These are phyloP conservation scores for Podospora tetraspora DNA, from an alignment of 495 filamentous ascomycete species.

Conservation along the genomic window DNA sequence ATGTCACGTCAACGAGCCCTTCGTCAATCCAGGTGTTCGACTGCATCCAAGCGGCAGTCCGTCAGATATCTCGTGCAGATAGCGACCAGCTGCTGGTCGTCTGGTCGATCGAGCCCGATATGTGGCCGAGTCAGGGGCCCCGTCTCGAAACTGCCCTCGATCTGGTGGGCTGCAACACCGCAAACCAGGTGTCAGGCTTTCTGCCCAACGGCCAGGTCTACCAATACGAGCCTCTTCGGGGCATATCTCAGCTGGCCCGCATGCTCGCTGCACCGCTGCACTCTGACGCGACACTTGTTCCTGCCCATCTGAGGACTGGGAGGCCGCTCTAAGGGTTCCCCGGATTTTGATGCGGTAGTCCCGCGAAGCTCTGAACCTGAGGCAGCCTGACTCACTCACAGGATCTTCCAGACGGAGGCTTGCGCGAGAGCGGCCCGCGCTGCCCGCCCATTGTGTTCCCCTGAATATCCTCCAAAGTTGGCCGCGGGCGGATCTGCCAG, in stretches of 20 bases:
- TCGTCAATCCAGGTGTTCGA: neutral
- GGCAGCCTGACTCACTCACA: slow-evolving; percentile 12
- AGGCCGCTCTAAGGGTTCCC: slow-evolving; percentile 10
- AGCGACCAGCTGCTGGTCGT: slow-evolving; percentile 12
- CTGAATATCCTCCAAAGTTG: neutral
- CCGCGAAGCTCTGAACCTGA: slow-evolving; percentile 12
- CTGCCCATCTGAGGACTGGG: slow-evolving; percentile 3
- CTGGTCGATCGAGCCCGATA: slow-evolving; percentile 20
- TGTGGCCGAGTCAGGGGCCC: slow-evolving; percentile 17
- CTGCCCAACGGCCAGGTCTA: slow-evolving; percentile 25
- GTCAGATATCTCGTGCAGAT: slow-evolving; percentile 20
- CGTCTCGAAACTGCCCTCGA: slow-evolving; percentile 18
- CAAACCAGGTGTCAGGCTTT: slow-evolving; percentile 18
- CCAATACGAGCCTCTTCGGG: slow-evolving; percentile 19
- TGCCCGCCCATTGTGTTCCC: neutral
- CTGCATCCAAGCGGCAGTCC: slow-evolving; percentile 6
- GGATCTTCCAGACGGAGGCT: slow-evolving; percentile 2
- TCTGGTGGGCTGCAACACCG: slow-evolving; percentile 18
- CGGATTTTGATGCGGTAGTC: slow-evolving; percentile 15
- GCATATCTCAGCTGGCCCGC: slow-evolving; percentile 15
- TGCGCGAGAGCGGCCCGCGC: slow-evolving; percentile 7
- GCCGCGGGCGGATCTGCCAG: neutral
- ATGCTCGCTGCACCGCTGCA: slow-evolving; percentile 12
- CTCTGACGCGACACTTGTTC: slow-evolving; percentile 13
- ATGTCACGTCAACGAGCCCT: slow-evolving; percentile 15